A percentile compares a stretch with the other conserved stretches of the same genome.
These are phyloP conservation scores for Gamsiella multidivaricata DNA, from an alignment of 192 early-diverging fungal genomes.

Conservation along the genomic window DNA sequence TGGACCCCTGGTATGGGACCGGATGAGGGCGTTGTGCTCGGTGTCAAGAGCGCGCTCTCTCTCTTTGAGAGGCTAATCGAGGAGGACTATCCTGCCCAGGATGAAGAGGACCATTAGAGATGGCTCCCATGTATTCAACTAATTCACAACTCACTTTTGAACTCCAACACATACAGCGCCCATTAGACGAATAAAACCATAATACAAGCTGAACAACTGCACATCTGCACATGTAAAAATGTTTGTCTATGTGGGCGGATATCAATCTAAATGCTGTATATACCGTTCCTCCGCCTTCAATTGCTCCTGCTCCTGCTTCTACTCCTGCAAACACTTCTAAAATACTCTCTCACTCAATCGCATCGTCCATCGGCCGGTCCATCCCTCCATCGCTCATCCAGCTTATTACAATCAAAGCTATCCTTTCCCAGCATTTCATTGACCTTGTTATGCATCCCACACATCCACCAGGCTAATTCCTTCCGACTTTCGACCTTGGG, in stretches of 20 bases:
- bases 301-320: not conserved
- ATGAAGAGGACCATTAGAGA: not conserved
- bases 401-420: slow-evolving; percentile 92
- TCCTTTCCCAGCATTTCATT: slow-evolving; percentile 90
- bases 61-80: slow-evolving; percentile 62
- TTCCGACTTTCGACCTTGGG: slow-evolving; percentile 78
- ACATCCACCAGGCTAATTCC: slow-evolving; percentile 87
- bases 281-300: not conserved
- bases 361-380: slow-evolving; percentile 81
- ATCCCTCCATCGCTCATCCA: slow-evolving; percentile 93
- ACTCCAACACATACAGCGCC: too few relatives aligned
- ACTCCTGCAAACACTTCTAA: too few relatives aligned
- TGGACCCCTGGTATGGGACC: slow-evolving; percentile 70
- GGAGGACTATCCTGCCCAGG: slow-evolving; percentile 24
- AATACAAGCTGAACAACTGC: too few relatives aligned
- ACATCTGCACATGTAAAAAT: too few relatives aligned
- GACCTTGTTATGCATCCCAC: slow-evolving; percentile 95
- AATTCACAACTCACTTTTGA: not conserved
- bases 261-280: too few relatives aligned
- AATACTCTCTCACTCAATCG: slow-evolving; percentile 46
- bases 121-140: not conserved
- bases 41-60: slow-evolving; percentile 67
- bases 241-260: too few relatives aligned
- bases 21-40: slow-evolving; percentile 77
- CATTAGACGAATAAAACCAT: too few relatives aligned